Percentiles rank a stretch among this genome's conserved stretches.
Evolutionary conservation across 176 grass and related monocot species (phyloP).

Genomic region (Bothriochloa decipiens): DNA sequence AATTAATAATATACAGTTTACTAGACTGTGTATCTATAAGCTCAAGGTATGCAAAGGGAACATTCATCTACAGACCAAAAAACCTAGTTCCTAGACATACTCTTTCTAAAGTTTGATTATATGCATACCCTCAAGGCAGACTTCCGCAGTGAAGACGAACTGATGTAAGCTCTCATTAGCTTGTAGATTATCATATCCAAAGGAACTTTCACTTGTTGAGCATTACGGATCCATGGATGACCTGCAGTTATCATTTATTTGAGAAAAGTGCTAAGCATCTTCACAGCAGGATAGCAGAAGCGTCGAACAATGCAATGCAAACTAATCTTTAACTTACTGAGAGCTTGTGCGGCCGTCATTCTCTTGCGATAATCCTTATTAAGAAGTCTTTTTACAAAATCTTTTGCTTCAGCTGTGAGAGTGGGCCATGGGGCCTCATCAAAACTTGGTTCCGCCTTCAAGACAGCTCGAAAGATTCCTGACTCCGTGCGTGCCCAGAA

Average conservation of each 20-base stretch:
- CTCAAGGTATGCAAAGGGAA: constrained; percentile 46
- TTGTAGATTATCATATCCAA: constrained; percentile 98
- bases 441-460: constrained; percentile 98
- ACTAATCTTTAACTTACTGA: constrained; percentile 61
- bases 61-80: constrained; percentile 5
- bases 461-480: constrained; percentile 94
- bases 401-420: constrained; percentile 86
- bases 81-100: neutral
- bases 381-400: constrained; percentile 93
- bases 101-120: constrained; percentile 25
- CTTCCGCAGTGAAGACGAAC: constrained; percentile 93
- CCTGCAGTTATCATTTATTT: constrained; percentile 56
- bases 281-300: neutral
- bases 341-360: constrained; percentile 97
- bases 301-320: constrained; percentile 3
- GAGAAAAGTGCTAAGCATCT: constrained; percentile 31
- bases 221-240: constrained; percentile 88
- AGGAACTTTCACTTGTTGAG: constrained; percentile 88
- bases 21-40: neutral
- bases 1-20: constrained; percentile 11
- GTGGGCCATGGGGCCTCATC: constrained; percentile 98
- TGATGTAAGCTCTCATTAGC: constrained; percentile 89
- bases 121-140: constrained; percentile 92
- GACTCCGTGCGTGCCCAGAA: constrained; percentile 98
- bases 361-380: constrained; percentile 99